phyloP scores from a whole-genome alignment of 2,329 filamentous ascomycete genomes.

The Setomelanomma holmii region DNA sequence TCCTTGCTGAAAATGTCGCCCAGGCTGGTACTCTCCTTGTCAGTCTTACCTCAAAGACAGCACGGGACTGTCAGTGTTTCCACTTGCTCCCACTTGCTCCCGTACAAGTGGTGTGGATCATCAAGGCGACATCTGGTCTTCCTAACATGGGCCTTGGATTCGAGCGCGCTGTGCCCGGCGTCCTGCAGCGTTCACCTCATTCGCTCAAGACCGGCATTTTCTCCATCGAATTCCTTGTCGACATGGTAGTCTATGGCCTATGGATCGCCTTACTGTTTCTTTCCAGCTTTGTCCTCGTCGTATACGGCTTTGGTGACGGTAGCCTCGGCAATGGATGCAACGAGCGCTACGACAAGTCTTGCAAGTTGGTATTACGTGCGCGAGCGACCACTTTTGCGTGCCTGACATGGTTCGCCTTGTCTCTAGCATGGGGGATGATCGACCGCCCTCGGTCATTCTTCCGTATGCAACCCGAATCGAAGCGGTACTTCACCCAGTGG shows the following conservation, averaged over 20 bases:
- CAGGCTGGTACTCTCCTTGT: slow-evolving; percentile 83
- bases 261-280: slow-evolving; percentile 43
- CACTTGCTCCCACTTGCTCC: slow-evolving; percentile 83
- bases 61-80: slow-evolving; percentile 78
- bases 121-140: slow-evolving; percentile 80
- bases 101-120: slow-evolving; percentile 91
- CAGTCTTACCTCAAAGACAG: slow-evolving; percentile 79
- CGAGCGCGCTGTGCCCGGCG: slow-evolving; percentile 75
- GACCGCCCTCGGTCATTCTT: slow-evolving; percentile 77
- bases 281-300: slow-evolving; percentile 45
- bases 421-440: slow-evolving; percentile 81
- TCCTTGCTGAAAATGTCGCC: slow-evolving; percentile 82
- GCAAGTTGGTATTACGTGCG: slow-evolving; percentile 55
- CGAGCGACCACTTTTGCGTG: slow-evolving; percentile 77
- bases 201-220: slow-evolving; percentile 48
- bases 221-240: slow-evolving; percentile 46
- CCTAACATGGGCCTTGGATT: slow-evolving; percentile 88
- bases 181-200: slow-evolving; percentile 82
- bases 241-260: slow-evolving; percentile 49
- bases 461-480: slow-evolving; percentile 71
- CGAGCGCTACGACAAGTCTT: slow-evolving; percentile 37
- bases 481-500: slow-evolving; percentile 62
- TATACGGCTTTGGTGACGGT: slow-evolving; percentile 44
- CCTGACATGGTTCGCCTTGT: slow-evolving; percentile 77
- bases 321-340: slow-evolving; percentile 46